Conservation (phyloP, 192 early-diverging fungal genomes). For the Piromyces sp. region DNA sequence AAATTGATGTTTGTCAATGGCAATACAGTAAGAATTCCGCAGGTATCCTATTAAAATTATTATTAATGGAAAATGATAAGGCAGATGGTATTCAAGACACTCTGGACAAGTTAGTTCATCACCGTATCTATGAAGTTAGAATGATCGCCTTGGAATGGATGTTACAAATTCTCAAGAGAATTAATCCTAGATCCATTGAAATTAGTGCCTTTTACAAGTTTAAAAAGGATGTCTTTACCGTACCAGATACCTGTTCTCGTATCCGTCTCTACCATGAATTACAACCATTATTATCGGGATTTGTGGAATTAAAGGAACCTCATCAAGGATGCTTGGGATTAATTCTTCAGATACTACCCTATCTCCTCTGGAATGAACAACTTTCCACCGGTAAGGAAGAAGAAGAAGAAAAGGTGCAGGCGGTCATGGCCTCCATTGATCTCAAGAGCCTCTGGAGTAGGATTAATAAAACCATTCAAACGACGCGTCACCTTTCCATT, state of each 20-base stretch:
- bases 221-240: not conserved
- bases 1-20: not conserved
- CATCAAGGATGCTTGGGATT: not conserved
- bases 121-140: slow-evolving; percentile 49
- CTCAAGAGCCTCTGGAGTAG: not conserved
- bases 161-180: not conserved
- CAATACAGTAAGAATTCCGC: not conserved
- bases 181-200: not conserved
- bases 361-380: not conserved
- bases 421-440: not conserved
- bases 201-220: not conserved
- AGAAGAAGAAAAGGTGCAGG: not conserved
- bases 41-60: not conserved
- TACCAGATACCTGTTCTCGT: not conserved
- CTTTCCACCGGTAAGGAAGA: not conserved
- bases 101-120: slow-evolving; percentile 18
- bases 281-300: not conserved
- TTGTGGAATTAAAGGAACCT: not conserved
- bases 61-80: not conserved
- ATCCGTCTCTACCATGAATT: not conserved
- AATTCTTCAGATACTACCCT: not conserved
- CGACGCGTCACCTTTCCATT: not conserved
- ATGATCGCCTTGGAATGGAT: slow-evolving; percentile 20
- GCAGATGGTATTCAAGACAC: not conserved
- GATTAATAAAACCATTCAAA: not conserved